Evolutionary conservation across 441 rosid species (phyloP).

Genomic region (Aleurites moluccanus): DNA sequence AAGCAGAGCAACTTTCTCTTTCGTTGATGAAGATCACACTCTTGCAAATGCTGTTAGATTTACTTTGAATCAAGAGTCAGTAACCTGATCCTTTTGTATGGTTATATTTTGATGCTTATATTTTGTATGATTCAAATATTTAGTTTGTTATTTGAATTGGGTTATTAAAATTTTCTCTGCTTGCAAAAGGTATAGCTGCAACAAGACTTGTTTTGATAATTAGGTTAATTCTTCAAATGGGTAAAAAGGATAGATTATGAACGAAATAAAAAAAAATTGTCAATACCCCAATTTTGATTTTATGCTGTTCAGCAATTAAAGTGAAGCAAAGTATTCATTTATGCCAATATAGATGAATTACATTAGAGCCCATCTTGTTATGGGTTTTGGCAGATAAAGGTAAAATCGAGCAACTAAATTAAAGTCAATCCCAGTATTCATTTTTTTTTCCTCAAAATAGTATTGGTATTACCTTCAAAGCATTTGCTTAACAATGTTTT

Average conservation of each 20-base stretch:
- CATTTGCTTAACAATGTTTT: slow-evolving; percentile 1
- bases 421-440: neutral
- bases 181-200: neutral
- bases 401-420: neutral
- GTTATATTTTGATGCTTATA: neutral
- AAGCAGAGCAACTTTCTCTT: slow-evolving; percentile 63
- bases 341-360: neutral
- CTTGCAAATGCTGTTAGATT: slow-evolving; percentile 81
- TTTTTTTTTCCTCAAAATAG: neutral
- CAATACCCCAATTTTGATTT: neutral
- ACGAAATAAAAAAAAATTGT: neutral
- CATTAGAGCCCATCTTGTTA: neutral
- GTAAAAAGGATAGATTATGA: neutral
- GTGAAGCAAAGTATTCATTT: neutral
- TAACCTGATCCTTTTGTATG: slow-evolving; percentile 7
- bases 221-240: neutral
- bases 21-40: slow-evolving; percentile 83
- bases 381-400: neutral
- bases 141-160: neutral
- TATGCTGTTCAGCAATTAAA: neutral
- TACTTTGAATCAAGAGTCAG: slow-evolving; percentile 94
- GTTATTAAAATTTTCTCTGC: neutral
- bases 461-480: slow-evolving; percentile 1
- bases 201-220: neutral
- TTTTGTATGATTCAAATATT: neutral